Base-by-base conservation (phyloP, 2,329 filamentous ascomycete genomes). In the Laburnicola sp. region DNA sequence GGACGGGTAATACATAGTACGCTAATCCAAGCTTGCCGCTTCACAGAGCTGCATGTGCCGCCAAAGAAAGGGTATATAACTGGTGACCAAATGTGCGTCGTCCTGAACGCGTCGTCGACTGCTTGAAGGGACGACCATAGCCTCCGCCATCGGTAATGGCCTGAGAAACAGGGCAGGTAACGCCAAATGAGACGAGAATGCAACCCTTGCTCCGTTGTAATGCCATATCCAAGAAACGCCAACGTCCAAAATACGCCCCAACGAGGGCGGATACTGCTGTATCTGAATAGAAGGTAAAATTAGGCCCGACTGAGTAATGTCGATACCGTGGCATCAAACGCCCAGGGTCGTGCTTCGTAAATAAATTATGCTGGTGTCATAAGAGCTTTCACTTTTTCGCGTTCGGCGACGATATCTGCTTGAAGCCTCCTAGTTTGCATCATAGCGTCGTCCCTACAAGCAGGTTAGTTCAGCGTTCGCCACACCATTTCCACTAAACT, bases 391-490 rank as follows among this genome's bases (percentile, higher is more conserved):
- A 86, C 78, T 66, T 80, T 82, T 59, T 82, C 78, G 50, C 81
- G 77, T 76, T 90, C 86, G 49, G 80, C 78, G 58, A 85, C 78
- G 58, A 93, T 83, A 63, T 83, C 79, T 45, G 78, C 80, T 73
- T 92, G 86, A 46, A 94, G 79, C 69, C 79, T 82, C 56, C 85
- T 81, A 54, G 89, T 90, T 71, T 87, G 82, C 55, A 83, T 82
- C 62, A 89, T 82, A 21, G 89, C 88, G 58, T 88, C 85, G 63
- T 94, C 89, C 62, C 82, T 84, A 39, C 30, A 22, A 11, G 26
- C 16, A 10, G 30, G 51, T 66, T 59, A 63, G 59, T 26, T 31
- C 55, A 50, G 65, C 54, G 69, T 11, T 6, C 31, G 8, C 9
- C 30, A 16, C 32, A 36, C 10, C 35, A 25, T 5, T 3, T 9